A percentile compares a stretch with the other conserved stretches of the same genome.
phyloP scores from a whole-genome alignment of 148 eudicot species.

The Rhododendron vialii region DNA sequence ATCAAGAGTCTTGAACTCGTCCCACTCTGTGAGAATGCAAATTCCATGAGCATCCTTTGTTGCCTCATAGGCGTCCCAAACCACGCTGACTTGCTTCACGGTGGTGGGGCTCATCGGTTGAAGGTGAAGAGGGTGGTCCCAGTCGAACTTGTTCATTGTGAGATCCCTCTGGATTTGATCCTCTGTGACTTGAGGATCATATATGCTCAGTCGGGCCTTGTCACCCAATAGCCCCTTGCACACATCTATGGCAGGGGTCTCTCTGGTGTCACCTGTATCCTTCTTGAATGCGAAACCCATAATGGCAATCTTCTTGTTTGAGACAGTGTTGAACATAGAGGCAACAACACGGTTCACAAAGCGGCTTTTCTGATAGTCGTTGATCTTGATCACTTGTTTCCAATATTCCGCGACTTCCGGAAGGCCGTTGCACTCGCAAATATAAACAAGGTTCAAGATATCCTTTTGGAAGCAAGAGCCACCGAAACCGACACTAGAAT shows the following conservation, averaged over 20 bases:
- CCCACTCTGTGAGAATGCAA: slow-evolving; percentile 76
- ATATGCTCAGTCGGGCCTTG: slow-evolving; percentile 50
- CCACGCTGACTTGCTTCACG: slow-evolving; percentile 55
- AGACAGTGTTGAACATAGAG: slow-evolving; percentile 73
- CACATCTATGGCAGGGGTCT: slow-evolving; percentile 57
- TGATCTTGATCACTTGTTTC: slow-evolving; percentile 86
- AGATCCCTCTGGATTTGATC: slow-evolving; percentile 59
- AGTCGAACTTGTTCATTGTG: slow-evolving; percentile 50
- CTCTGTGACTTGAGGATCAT: slow-evolving; percentile 55
- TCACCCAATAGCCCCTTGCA: slow-evolving; percentile 56
- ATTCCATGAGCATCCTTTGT: slow-evolving; percentile 68
- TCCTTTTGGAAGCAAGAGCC: slow-evolving; percentile 69
- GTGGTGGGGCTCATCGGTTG: slow-evolving; percentile 59
- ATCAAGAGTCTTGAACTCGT: slow-evolving; percentile 70
- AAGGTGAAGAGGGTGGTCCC: slow-evolving; percentile 60
- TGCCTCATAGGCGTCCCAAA: slow-evolving; percentile 72
- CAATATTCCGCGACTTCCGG: slow-evolving; percentile 84
- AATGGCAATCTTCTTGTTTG: slow-evolving; percentile 69
- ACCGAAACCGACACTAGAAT: slow-evolving; percentile 56
- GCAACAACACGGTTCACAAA: slow-evolving; percentile 64
- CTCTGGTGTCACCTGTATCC: slow-evolving; percentile 52
- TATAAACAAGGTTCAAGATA: slow-evolving; percentile 52
- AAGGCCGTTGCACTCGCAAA: slow-evolving; percentile 70
- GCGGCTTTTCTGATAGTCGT: slow-evolving; percentile 69
- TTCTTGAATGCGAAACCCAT: slow-evolving; percentile 69